Conservation (phyloP, 2,329 filamentous ascomycete genomes). For the Cladophialophora bantiana region DNA sequence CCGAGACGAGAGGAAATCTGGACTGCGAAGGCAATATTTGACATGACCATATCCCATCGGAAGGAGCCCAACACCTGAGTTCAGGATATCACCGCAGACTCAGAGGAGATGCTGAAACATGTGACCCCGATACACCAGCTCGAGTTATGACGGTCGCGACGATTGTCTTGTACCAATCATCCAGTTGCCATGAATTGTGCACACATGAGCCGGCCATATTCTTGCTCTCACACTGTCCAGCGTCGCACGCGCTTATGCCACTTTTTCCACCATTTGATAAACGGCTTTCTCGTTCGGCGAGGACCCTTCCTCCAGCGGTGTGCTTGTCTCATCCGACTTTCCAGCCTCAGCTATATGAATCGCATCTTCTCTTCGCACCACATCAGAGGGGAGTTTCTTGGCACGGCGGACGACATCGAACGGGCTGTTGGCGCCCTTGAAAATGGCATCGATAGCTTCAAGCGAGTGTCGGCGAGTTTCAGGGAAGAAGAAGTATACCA, state of each 20-base stretch:
- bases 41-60: no score
- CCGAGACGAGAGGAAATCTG: no score
- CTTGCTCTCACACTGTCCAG: background rate
- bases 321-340: background rate
- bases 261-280: background rate
- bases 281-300: background rate
- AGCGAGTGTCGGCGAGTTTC: background rate
- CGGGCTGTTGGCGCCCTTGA: background rate
- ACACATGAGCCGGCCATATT: background rate
- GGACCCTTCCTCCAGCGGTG: background rate
- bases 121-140: background rate
- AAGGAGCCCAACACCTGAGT: no score
- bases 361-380: background rate
- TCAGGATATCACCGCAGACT: no score
- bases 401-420: conserved; percentile 1
- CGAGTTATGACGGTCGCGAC: background rate
- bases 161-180: background rate
- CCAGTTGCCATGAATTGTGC: background rate
- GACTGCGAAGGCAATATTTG: no score
- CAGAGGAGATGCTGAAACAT: background rate
- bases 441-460: conserved; percentile 1
- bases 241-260: background rate
- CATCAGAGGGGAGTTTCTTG: background rate
- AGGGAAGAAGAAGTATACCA: conserved; percentile 6
- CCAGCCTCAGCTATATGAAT: background rate